phyloP scores from a whole-genome alignment of 257 asterid genomes.

The Striga asiatica region DNA sequence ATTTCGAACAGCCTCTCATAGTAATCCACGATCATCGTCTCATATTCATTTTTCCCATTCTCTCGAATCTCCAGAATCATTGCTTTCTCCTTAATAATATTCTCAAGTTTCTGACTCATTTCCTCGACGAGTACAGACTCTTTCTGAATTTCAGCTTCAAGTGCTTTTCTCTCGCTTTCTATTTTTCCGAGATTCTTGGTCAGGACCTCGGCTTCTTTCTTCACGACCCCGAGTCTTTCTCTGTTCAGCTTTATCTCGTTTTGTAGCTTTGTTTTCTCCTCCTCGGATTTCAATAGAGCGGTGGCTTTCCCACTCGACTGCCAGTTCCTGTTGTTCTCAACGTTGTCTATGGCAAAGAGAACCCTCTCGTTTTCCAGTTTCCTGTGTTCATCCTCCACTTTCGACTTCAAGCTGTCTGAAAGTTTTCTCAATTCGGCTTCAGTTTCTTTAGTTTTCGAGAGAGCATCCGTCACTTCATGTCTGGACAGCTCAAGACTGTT shows the following conservation, averaged over 20 bases:
- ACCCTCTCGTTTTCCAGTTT: slow-evolving; percentile 68
- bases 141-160: slow-evolving; percentile 37
- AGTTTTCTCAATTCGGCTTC: slow-evolving; percentile 35
- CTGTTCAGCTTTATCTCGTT: slow-evolving; percentile 39
- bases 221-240: slow-evolving; percentile 36
- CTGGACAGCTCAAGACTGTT: slow-evolving; percentile 32
- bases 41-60: slow-evolving; percentile 40
- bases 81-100: slow-evolving; percentile 40
- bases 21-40: slow-evolving; percentile 48
- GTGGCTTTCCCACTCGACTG: slow-evolving; percentile 63
- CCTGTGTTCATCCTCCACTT: slow-evolving; percentile 58
- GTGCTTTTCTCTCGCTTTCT: slow-evolving; percentile 29
- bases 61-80: slow-evolving; percentile 43
- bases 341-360: slow-evolving; percentile 75
- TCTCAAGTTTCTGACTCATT: slow-evolving; percentile 35
- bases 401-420: slow-evolving; percentile 32
- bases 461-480: slow-evolving; percentile 35
- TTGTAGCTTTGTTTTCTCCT: slow-evolving; percentile 60
- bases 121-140: slow-evolving; percentile 28
- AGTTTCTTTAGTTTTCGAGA: slow-evolving; percentile 28
- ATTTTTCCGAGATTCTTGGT: slow-evolving; percentile 31
- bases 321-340: slow-evolving; percentile 50
- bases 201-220: slow-evolving; percentile 43
- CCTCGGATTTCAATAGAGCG: slow-evolving; percentile 62
- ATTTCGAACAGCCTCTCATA: slow-evolving; percentile 47